Evolutionary conservation across 1,284 basidiomycete genomes (phyloP).

Genomic region (Volvariella volvacea): DNA sequence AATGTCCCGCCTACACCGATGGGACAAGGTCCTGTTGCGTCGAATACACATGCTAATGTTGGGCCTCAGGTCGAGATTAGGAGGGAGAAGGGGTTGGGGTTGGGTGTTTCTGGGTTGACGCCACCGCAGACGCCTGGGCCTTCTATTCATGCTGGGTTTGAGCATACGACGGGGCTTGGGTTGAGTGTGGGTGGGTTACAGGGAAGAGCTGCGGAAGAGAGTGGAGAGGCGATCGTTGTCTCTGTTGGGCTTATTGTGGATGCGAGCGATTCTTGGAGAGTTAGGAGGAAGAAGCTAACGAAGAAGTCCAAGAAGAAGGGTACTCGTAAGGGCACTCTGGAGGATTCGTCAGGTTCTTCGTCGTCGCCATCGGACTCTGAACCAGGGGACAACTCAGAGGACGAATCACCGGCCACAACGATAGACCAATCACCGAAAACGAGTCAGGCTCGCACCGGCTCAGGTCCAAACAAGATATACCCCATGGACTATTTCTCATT

Average conservation of each 20-base stretch:
- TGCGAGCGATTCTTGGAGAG: conserved; percentile 9
- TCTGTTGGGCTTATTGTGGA: conserved; percentile 60
- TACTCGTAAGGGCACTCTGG: neutral
- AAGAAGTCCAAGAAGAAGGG: conserved; percentile 13
- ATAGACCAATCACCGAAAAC: conserved; percentile 5
- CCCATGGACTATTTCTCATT: conserved; percentile 74
- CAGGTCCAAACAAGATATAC: conserved; percentile 45
- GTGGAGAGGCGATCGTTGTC: conserved; percentile 58
- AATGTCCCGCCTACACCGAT: conserved; percentile 43
- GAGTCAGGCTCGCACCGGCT: conserved; percentile 3
- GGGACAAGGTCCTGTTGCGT: conserved; percentile 47
- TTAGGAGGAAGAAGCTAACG: conserved; percentile 8
- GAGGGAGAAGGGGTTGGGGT: conserved; percentile 37
- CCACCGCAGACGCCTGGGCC: conserved; percentile 4
- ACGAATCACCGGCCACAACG: neutral
- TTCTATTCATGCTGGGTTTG: conserved; percentile 29
- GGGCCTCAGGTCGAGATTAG: conserved; percentile 61
- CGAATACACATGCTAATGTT: conserved; percentile 33
- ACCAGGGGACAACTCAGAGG: neutral
- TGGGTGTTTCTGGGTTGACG: neutral
- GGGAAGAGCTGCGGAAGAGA: conserved; percentile 21
- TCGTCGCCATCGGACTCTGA: neutral
- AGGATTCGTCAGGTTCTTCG: no score
- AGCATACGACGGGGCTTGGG: conserved; percentile 24
- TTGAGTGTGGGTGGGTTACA: conserved; percentile 4